Percentiles rank a stretch among this genome's conserved stretches.
Conservation (phyloP, 169 alveolate species). For the Pseudocohnilembus persalinus region DNA sequence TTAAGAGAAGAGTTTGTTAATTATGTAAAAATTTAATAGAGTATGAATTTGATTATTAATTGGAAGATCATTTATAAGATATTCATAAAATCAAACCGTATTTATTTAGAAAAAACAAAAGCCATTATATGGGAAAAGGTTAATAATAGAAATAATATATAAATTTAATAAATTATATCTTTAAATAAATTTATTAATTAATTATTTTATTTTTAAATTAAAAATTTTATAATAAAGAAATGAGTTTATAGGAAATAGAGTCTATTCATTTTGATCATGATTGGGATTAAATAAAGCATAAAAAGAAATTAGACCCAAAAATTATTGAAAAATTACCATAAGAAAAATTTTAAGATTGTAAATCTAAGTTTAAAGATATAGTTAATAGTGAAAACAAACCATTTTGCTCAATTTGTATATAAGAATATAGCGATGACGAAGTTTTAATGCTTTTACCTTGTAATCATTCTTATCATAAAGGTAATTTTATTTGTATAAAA, state of each 20-base stretch:
- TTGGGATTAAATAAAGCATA: neutral
- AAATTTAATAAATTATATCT: no score
- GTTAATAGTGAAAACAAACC: neutral
- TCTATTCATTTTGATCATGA: neutral
- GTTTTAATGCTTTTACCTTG: neutral
- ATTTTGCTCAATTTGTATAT: neutral
- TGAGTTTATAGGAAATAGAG: neutral
- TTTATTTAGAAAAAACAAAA: neutral
- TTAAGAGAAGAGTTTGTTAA: neutral
- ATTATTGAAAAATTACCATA: neutral
- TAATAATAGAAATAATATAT: no score
- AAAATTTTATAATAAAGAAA: neutral
- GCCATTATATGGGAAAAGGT: neutral
- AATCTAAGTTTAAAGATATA: no score
- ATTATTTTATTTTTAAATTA: no score
- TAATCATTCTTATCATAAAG: neutral
- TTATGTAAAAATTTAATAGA: neutral
- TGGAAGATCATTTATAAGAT: neutral
- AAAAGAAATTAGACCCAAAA: no score
- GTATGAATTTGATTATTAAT: neutral
- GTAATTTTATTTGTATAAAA: neutral
- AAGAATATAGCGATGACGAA: neutral
- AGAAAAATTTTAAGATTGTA: neutral
- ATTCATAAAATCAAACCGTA: neutral
- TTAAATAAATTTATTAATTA: no score